A percentile compares a stretch with the other conserved stretches of the same genome.
phyloP scores from a whole-genome alignment of 2,329 filamentous ascomycete genomes.

The Magnaporthiopsis rhizophila region DNA sequence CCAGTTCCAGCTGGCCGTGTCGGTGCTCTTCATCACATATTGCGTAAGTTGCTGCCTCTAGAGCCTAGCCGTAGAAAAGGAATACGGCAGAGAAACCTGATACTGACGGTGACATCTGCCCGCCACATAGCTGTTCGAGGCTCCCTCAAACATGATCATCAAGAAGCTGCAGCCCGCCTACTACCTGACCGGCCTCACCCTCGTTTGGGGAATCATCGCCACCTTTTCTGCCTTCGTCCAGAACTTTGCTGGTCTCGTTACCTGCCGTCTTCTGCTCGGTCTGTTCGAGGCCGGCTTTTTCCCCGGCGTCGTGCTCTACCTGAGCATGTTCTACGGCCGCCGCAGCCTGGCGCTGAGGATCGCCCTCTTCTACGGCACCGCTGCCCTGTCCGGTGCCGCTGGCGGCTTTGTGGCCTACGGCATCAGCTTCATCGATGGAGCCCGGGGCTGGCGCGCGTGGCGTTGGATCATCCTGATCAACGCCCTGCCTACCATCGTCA shows the following conservation, averaged over 20 bases:
- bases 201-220: slow-evolving; percentile 44
- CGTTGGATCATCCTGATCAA: slow-evolving; percentile 57
- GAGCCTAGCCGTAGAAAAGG: background rate
- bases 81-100: background rate
- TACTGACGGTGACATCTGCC: background rate
- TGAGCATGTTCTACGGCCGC: slow-evolving; percentile 54
- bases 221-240: slow-evolving; percentile 49
- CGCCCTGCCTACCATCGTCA: slow-evolving; percentile 45
- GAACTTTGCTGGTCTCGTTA: slow-evolving; percentile 45
- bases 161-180: slow-evolving; percentile 4
- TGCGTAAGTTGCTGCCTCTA: background rate
- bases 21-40: slow-evolving; percentile 47
- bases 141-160: slow-evolving; percentile 7
- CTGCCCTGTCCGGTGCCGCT: slow-evolving; percentile 51
- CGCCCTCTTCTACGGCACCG: slow-evolving; percentile 60
- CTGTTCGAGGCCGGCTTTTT: slow-evolving; percentile 53
- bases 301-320: slow-evolving; percentile 54
- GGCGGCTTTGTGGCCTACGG: slow-evolving; percentile 50
- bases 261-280: slow-evolving; percentile 49
- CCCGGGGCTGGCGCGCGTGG: slow-evolving; percentile 47
- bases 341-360: slow-evolving; percentile 55
- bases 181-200: slow-evolving; percentile 5
- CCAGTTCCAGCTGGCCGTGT: slow-evolving; percentile 52
- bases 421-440: slow-evolving; percentile 48
- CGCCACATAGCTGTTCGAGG: background rate